Conservation (phyloP, 2,329 filamentous ascomycete genomes). For the Penicillium hordei region DNA sequence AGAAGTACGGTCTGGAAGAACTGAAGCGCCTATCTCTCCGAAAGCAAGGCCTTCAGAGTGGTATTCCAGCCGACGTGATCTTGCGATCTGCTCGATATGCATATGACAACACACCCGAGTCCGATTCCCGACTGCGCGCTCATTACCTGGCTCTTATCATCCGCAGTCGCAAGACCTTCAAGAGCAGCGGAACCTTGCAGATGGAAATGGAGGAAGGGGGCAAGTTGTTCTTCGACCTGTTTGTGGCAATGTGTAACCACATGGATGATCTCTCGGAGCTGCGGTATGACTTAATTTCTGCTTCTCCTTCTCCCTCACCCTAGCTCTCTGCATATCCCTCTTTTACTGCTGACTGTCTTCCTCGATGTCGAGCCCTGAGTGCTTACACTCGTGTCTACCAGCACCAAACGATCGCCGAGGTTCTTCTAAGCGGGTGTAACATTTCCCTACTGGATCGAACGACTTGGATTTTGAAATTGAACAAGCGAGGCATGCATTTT, state of each 20-base stretch:
- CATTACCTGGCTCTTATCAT: constrained; percentile 98
- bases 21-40: constrained; percentile 87
- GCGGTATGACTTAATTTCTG: constrained; percentile 57
- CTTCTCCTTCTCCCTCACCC: constrained; percentile 9
- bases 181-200: constrained; percentile 98
- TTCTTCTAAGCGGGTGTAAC: constrained; percentile 49
- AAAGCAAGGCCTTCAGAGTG: constrained; percentile 91
- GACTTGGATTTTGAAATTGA: constrained; percentile 32
- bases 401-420: constrained; percentile 54
- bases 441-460: constrained; percentile 27
- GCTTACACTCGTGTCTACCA: constrained; percentile 29
- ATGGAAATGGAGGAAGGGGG: constrained; percentile 94
- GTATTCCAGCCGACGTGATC: constrained; percentile 88
- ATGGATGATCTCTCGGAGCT: constrained; percentile 92
- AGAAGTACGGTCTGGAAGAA: constrained; percentile 86
- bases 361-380: constrained; percentile 15
- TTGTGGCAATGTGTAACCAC: constrained; percentile 97
- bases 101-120: constrained; percentile 91
- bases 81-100: constrained; percentile 91
- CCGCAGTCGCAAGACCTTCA: constrained; percentile 94
- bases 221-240: constrained; percentile 97
- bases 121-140: constrained; percentile 87
- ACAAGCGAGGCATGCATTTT: constrained; percentile 15
- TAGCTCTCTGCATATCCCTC: constrained; percentile 13
- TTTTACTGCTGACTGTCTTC: constrained; percentile 19